Percentiles rank a stretch among this genome's conserved stretches.
Conservation (phyloP, 305 asterid genomes). For the Rubia tinctorum region DNA sequence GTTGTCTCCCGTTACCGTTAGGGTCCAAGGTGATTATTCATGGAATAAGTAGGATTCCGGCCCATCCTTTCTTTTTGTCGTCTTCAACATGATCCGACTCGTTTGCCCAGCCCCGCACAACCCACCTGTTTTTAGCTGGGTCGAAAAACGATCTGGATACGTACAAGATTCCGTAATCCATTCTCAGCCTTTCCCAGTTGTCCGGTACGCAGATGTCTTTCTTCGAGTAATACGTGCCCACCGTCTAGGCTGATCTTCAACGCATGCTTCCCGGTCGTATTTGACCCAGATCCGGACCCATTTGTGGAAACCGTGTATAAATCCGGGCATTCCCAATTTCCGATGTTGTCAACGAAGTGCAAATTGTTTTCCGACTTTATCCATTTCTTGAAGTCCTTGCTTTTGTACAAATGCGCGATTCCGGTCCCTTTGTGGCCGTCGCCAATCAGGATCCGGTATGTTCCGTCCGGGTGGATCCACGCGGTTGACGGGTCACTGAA, state of each 20-base stretch:
- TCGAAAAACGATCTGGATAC: slow-evolving; percentile 45
- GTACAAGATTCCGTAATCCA: slow-evolving; percentile 40
- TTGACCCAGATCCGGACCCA: slow-evolving; percentile 10
- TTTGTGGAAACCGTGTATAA: slow-evolving; percentile 25
- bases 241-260: slow-evolving; percentile 35
- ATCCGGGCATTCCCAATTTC: slow-evolving; percentile 47
- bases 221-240: slow-evolving; percentile 23
- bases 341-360: slow-evolving; percentile 23
- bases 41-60: slow-evolving; percentile 35
- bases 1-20: slow-evolving; percentile 32
- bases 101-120: slow-evolving; percentile 40
- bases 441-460: slow-evolving; percentile 31
- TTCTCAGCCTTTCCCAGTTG: slow-evolving; percentile 36
- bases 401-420: slow-evolving; percentile 24
- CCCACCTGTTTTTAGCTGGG: slow-evolving; percentile 29
- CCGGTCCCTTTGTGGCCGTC: slow-evolving; percentile 23
- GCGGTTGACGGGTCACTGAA: slow-evolving; percentile 46
- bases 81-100: slow-evolving; percentile 27
- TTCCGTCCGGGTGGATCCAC: slow-evolving; percentile 32
- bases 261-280: slow-evolving; percentile 20
- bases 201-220: slow-evolving; percentile 28
- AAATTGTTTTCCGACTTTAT: slow-evolving; percentile 17
- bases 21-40: slow-evolving; percentile 33
- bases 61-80: slow-evolving; percentile 38
- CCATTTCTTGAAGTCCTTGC: slow-evolving; percentile 34